Base-by-base conservation (phyloP, 495 filamentous ascomycete genomes). In the Chlorociboria aeruginascens region DNA sequence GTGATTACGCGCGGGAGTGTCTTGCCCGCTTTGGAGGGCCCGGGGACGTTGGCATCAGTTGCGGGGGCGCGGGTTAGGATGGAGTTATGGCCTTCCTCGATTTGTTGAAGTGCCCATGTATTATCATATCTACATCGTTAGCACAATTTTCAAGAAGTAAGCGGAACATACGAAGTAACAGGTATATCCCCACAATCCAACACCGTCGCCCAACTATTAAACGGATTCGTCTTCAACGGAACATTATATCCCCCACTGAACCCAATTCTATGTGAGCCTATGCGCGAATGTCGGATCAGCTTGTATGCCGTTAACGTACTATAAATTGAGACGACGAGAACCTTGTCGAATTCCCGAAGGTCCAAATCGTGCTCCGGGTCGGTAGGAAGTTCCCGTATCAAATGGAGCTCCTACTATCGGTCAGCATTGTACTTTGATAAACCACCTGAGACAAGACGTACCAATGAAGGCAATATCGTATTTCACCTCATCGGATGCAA, bases 391-490 rank as follows among this genome's bases (percentile, higher is more conserved):
- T 29, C 82, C 82, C 7, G 72, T 76, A 44, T 76, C 72, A 47
- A 74, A 73, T 7, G 72, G 72, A 8, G 72, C 72, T 25, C 57
- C 56, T 59, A 20, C 32, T 45, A 32, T 44, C 42, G 35, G 12
- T 40, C 31, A 43, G 42, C 42, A 30, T 31, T 46, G 8, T 53
- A 58, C 45, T 48, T 54, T 56, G 45, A 44, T 47, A 39, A 43
- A 7, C 14, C 10, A 29, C 36, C 8, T 34, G 36, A 40, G 7
- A 42, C 41, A 52, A 43, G 40, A 63, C 69, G 32, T 42, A 59
- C 85, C 85, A 28, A 93, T 58, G 61, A 93, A 85, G 25, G 86
- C 86, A 63, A 92, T 89, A 50, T 93, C 86, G 56, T 80, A 92
- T 56, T 69, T 77, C 1, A 57, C 56, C 13, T 74, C 69, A 32